A percentile compares a stretch with the other conserved stretches of the same genome.
Evolutionary conservation across 2,329 filamentous ascomycete species (phyloP).

Genomic region (Leptodontidium sp.): DNA sequence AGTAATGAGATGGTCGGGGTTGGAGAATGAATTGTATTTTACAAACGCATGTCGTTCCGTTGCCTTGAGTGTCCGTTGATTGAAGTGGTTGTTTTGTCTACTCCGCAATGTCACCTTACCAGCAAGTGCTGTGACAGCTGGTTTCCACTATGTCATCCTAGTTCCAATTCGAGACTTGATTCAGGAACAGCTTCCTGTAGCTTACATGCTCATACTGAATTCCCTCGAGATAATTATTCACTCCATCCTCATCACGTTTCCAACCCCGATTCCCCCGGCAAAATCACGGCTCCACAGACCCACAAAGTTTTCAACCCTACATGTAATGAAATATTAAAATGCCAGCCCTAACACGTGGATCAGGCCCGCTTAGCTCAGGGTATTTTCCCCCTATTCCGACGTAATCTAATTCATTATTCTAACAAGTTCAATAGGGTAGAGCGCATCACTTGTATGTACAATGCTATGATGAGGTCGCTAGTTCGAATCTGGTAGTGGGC

Average conservation of each 20-base stretch:
- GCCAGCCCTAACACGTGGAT: background rate
- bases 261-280: too few relatives aligned
- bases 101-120: background rate
- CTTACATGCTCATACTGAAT: too few relatives aligned
- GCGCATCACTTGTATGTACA: conserved; percentile 16
- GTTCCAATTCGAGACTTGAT: too few relatives aligned
- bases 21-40: conserved; percentile 15
- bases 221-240: too few relatives aligned
- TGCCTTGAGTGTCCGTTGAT: background rate
- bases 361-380: conserved; percentile 1
- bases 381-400: background rate
- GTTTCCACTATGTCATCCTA: background rate
- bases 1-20: conserved; percentile 33
- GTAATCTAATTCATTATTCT: background rate
- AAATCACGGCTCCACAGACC: conserved; percentile 3
- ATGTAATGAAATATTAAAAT: background rate
- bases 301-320: background rate
- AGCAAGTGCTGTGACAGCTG: background rate
- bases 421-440: background rate
- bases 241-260: too few relatives aligned
- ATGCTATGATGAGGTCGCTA: conserved; percentile 16
- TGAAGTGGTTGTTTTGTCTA: too few relatives aligned
- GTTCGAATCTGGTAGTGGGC: conserved; percentile 12
- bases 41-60: background rate
- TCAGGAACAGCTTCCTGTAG: too few relatives aligned